phyloP scores from a whole-genome alignment of 2,329 filamentous ascomycete species.

The Remersonia thermophila region DNA sequence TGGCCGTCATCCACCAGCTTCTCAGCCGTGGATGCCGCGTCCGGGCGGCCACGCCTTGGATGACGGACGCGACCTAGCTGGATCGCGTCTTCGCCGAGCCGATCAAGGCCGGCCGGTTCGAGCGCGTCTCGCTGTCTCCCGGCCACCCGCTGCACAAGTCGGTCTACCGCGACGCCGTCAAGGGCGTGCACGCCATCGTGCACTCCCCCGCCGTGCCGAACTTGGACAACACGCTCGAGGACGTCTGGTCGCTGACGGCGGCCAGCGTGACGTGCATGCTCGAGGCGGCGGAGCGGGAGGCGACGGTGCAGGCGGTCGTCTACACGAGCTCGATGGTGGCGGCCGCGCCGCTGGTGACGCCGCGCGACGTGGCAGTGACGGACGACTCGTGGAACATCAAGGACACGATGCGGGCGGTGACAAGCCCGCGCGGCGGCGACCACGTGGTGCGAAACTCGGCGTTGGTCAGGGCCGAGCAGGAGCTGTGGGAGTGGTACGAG shows the following conservation, averaged over 20 bases:
- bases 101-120: slow-evolving; percentile 23
- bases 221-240: slow-evolving; percentile 24
- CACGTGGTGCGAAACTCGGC: slow-evolving; percentile 5
- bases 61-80: slow-evolving; percentile 17
- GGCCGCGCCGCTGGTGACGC: slow-evolving; percentile 10
- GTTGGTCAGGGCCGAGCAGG: slow-evolving; percentile 8
- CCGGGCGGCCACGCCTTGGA: slow-evolving; percentile 29
- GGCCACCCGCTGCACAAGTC: slow-evolving; percentile 20
- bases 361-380: slow-evolving; percentile 8
- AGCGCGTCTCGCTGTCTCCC: slow-evolving; percentile 20
- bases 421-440: not conserved
- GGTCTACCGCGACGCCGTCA: slow-evolving; percentile 19
- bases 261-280: slow-evolving; percentile 20
- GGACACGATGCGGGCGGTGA: slow-evolving; percentile 5
- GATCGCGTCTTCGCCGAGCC: slow-evolving; percentile 6
- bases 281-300: slow-evolving; percentile 23
- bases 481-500: slow-evolving; percentile 9
- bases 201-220: slow-evolving; percentile 26
- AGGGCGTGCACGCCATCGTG: slow-evolving; percentile 22
- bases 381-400: slow-evolving; percentile 13
- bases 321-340: slow-evolving; percentile 26
- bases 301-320: slow-evolving; percentile 29
- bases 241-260: slow-evolving; percentile 24
- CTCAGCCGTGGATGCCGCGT: slow-evolving; percentile 30
- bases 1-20: slow-evolving; percentile 28